phyloP scores from a whole-genome alignment of 208 protist species.

The Acanthamoeba royreba region DNA sequence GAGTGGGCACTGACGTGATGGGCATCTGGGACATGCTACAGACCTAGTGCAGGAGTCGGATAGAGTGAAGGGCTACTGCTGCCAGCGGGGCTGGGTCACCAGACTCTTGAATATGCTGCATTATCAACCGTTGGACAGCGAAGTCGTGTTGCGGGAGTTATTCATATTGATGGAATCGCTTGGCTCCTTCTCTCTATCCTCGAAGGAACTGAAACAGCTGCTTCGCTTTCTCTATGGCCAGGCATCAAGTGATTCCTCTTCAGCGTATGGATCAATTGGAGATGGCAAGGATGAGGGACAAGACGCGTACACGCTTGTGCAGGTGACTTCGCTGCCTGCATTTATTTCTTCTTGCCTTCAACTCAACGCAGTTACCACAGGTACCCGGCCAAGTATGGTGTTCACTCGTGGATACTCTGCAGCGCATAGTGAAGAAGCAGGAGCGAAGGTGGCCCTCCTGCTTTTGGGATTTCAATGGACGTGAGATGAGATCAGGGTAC shows the following conservation, averaged over 20 bases:
- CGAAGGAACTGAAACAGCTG: slow-evolving; percentile 28
- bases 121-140: slow-evolving; percentile 16
- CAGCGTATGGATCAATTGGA: neutral
- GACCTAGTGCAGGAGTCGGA: neutral
- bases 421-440: slow-evolving; percentile 27
- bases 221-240: slow-evolving; percentile 32
- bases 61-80: slow-evolving; percentile 45
- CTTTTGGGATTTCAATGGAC: slow-evolving; percentile 44
- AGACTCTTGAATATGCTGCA: slow-evolving; percentile 17
- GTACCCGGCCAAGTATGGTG: slow-evolving; percentile 32
- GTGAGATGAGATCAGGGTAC: neutral
- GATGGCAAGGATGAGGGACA: neutral
- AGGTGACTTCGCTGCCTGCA: neutral
- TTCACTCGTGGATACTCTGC: slow-evolving; percentile 6
- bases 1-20: too few relatives aligned
- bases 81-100: neutral
- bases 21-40: too few relatives aligned
- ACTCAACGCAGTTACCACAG: neutral
- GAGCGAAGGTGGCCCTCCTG: slow-evolving; percentile 21
- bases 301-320: neutral
- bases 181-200: slow-evolving; percentile 34
- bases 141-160: slow-evolving; percentile 11
- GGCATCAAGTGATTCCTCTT: neutral
- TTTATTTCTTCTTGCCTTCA: neutral
- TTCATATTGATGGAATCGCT: slow-evolving; percentile 39